phyloP scores from a whole-genome alignment of 257 asterid genomes.

The Thymus quinquecostatus region DNA sequence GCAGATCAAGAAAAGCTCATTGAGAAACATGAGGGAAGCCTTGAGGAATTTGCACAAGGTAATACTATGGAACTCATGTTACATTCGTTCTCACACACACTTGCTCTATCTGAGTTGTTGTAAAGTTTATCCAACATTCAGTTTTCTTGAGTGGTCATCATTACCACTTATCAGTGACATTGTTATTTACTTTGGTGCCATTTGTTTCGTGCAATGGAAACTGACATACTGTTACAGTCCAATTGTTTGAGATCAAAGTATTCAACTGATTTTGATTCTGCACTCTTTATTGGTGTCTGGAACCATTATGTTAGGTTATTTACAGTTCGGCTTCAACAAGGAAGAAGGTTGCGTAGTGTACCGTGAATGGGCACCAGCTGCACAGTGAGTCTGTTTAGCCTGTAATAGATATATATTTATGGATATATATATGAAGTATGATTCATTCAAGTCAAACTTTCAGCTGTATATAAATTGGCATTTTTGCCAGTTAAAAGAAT shows the following conservation, averaged over 20 bases:
- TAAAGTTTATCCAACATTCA: conserved; percentile 5
- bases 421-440: conserved; percentile 3
- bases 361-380: conserved; percentile 99
- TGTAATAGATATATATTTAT: conserved; percentile 21
- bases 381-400: conserved; percentile 67
- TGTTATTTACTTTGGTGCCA: background rate
- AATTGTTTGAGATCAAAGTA: conserved; percentile 7
- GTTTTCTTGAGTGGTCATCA: conserved; percentile 21
- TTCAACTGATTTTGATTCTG: conserved; percentile 17
- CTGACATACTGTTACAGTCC: no score
- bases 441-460: background rate
- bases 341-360: conserved; percentile 78
- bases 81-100: background rate
- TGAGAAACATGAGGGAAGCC: conserved; percentile 73
- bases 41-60: conserved; percentile 88
- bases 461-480: background rate
- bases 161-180: background rate
- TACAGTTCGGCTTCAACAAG: conserved; percentile 77
- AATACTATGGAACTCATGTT: conserved; percentile 36
- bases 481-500: background rate
- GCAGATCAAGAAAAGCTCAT: conserved; percentile 68
- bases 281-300: conserved; percentile 17
- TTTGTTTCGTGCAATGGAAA: no score
- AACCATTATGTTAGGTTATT: conserved; percentile 59
- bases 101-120: conserved; percentile 23